Evolutionary conservation across 257 asterid species (phyloP), one percentile per base, ranked within the genome.

Genomic region (Cordia subcordata): DNA sequence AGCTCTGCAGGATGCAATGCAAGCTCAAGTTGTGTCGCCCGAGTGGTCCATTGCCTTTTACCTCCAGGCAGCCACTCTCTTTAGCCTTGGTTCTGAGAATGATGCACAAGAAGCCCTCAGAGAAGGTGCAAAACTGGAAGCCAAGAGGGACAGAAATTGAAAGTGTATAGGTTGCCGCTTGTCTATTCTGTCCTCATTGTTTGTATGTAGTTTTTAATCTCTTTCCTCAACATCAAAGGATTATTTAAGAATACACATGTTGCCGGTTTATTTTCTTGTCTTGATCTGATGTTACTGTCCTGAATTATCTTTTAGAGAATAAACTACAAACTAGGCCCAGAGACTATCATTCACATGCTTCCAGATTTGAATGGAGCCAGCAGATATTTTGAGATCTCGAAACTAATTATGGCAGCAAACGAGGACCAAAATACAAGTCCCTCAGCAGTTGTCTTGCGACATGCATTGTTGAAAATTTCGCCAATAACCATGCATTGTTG

Each of bases 31-130:
- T 19, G 71, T 78, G 11, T 78, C 80, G 35, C 78, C 81, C 0
- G 76, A 78, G 13, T 74, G 81, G 81, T 76, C 84, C 13, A 71
- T 78, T 51, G 78, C 81, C 8, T 75, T 61, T 39, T 78, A 78
- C 65, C 84, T 78, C 5, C 84, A 71, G 62, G 84, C 84, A 4
- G 66, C 84, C 35, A 70, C 74, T 11, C 76, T 78, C 13, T 75
- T 71, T 54, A 68, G 58, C 55, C 81, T 75, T 39, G 81, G 84
- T 42, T 65, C 68, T 63, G 84, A 75, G 33, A 49, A 71, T n/a
- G 78, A 78, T 58, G 84, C 84, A 4, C 84, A 75, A 65, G 78
- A 68, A 44, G 66, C 76, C 39, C 81, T 78, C 20, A 68, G 72
- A 75, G 81, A 78, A 58, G 84, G 77, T 49, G 71, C 81, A 16